Conservation (phyloP, 345 rosid species). For the Bruguiera gymnorhiza region DNA sequence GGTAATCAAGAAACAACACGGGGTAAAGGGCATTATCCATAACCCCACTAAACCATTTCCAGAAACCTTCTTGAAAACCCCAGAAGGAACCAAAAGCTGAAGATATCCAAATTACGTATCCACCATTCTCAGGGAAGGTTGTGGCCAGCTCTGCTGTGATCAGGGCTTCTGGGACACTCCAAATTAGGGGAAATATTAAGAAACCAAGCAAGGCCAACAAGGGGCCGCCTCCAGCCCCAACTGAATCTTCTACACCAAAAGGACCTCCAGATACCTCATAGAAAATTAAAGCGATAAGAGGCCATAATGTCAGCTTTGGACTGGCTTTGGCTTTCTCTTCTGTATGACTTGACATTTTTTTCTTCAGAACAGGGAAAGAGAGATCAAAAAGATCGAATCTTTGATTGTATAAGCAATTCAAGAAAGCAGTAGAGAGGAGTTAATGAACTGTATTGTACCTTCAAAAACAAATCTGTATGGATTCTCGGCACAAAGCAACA, state of each 20-base stretch:
- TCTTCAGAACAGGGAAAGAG: slow-evolving; percentile 36
- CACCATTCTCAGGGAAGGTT: slow-evolving; percentile 90
- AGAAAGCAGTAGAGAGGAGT: neutral
- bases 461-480: slow-evolving; percentile 4
- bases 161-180: slow-evolving; percentile 92
- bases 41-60: slow-evolving; percentile 99
- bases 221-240: slow-evolving; percentile 87
- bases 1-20: slow-evolving; percentile 79
- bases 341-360: slow-evolving; percentile 33
- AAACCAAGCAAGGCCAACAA: slow-evolving; percentile 76
- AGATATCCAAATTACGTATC: slow-evolving; percentile 89
- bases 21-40: slow-evolving; percentile 95
- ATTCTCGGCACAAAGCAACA: neutral
- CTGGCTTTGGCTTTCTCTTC: slow-evolving; percentile 29
- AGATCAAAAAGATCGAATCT: slow-evolving; percentile 12
- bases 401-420: slow-evolving; percentile 2
- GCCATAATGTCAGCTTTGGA: slow-evolving; percentile 70
- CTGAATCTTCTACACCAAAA: slow-evolving; percentile 90
- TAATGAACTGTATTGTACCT: neutral
- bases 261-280: slow-evolving; percentile 98
- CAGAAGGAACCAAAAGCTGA: slow-evolving; percentile 90
- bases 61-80: slow-evolving; percentile 94
- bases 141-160: slow-evolving; percentile 92
- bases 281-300: slow-evolving; percentile 82
- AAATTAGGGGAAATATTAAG: slow-evolving; percentile 72